phyloP scores from a whole-genome alignment of 805 yeast genomes.

The Grigorovia jiainica region DNA sequence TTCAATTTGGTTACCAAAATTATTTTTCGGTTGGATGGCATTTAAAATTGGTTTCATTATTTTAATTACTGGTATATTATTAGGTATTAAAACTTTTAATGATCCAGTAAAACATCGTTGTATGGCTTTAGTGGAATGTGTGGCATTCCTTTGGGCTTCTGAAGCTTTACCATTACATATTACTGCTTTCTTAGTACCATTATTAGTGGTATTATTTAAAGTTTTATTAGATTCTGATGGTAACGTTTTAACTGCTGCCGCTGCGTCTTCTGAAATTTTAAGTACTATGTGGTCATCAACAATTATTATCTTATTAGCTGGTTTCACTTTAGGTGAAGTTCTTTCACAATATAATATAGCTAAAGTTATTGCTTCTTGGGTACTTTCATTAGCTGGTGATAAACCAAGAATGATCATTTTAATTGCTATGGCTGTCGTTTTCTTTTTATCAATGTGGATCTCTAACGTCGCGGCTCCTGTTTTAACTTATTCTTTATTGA shows the following conservation, averaged over 20 bases:
- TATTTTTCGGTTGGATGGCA: constrained; percentile 39
- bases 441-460: constrained; percentile 89
- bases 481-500: constrained; percentile 75
- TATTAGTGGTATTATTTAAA: constrained; percentile 61
- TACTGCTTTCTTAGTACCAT: constrained; percentile 77
- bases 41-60: constrained; percentile 41
- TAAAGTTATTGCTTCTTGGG: constrained; percentile 76
- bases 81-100: constrained; percentile 53
- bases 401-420: constrained; percentile 70
- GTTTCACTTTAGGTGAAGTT: constrained; percentile 90
- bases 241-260: constrained; percentile 51
- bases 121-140: constrained; percentile 55
- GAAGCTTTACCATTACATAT: constrained; percentile 89
- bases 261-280: constrained; percentile 60
- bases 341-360: constrained; percentile 85
- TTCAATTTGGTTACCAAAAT: constrained; percentile 34
- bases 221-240: constrained; percentile 47
- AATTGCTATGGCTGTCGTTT: constrained; percentile 75
- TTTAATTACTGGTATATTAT: constrained; percentile 41
- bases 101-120: constrained; percentile 54
- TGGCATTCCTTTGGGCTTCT: constrained; percentile 84
- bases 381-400: constrained; percentile 71
- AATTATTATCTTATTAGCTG: constrained; percentile 82
- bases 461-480: constrained; percentile 97
- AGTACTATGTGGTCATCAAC: constrained; percentile 92